phyloP scores from a whole-genome alignment of 345 rosid genomes.

The Populus euphratica region DNA sequence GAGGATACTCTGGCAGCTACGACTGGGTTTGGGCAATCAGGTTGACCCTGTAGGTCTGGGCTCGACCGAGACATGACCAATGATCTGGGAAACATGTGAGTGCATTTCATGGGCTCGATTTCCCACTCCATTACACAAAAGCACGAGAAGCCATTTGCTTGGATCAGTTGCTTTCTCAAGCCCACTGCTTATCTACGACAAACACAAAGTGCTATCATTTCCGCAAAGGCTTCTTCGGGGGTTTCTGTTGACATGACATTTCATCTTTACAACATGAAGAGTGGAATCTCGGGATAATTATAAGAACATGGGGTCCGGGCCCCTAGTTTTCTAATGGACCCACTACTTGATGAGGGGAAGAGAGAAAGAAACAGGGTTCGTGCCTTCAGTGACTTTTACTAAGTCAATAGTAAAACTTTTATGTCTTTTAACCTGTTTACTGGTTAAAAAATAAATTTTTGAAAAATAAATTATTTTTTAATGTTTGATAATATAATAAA shows the following conservation, averaged over 20 bases:
- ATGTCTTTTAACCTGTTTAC: no score
- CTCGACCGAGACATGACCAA: neutral
- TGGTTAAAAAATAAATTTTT: no score
- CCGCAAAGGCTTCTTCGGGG: neutral
- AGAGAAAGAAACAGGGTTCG: neutral
- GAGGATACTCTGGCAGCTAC: no score
- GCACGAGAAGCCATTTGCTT: neutral
- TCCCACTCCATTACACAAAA: neutral
- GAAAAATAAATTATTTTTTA: no score
- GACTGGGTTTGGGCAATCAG: no score
- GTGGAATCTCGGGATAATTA: neutral
- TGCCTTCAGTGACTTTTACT: constrained; percentile 17
- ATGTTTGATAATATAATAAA: no score
- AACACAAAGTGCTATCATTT: neutral
- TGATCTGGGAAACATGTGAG: neutral
- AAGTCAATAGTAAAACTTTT: no score
- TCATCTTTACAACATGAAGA: neutral
- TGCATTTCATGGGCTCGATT: neutral
- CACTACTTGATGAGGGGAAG: neutral
- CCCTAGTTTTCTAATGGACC: neutral
- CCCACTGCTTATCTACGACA: neutral
- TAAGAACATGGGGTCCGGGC: neutral
- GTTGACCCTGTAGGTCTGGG: neutral
- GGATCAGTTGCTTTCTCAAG: neutral
- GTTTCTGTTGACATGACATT: neutral